A percentile compares a stretch with the other conserved stretches of the same genome.
Conservation (phyloP, 1,284 basidiomycete species). For the Paramarasmius palmivorus region DNA sequence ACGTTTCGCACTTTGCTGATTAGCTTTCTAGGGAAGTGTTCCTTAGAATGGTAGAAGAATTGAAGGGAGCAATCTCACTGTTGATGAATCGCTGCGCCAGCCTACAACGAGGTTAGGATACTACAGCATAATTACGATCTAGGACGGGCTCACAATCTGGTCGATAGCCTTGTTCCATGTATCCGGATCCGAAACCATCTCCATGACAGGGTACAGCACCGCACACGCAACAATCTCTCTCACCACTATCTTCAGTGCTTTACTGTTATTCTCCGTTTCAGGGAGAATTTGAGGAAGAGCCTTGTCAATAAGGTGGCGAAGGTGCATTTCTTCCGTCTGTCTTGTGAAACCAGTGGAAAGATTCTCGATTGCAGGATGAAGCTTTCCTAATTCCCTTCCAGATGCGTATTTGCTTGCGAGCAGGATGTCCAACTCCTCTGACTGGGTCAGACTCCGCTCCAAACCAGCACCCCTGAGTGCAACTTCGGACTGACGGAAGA, state of each 20-base stretch:
- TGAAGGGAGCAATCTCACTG: conserved; percentile 56
- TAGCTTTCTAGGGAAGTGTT: conserved; percentile 54
- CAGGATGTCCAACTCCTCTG: conserved; percentile 84
- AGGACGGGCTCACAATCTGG: conserved; percentile 59
- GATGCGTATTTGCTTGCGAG: conserved; percentile 76
- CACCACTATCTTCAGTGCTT: conserved; percentile 70
- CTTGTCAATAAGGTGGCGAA: conserved; percentile 70
- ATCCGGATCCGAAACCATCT: conserved; percentile 92
- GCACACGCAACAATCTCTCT: conserved; percentile 85
- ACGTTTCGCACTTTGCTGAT: conserved; percentile 83
- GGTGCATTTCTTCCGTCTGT: conserved; percentile 86
- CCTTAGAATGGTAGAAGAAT: conserved; percentile 5
- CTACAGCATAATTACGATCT: not conserved
- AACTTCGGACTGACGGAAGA: conserved; percentile 90
- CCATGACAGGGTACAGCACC: conserved; percentile 84
- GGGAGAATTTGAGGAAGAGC: conserved; percentile 77
- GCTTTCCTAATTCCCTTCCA: conserved; percentile 55
- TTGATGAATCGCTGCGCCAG: conserved; percentile 86
- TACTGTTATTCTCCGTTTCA: conserved; percentile 71
- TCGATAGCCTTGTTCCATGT: conserved; percentile 96
- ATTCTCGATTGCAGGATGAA: conserved; percentile 83
- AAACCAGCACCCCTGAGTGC: conserved; percentile 74
- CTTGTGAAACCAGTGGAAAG: conserved; percentile 86
- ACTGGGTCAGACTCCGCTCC: conserved; percentile 78
- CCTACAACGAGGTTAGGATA: conserved; percentile 43